These are phyloP conservation scores for Suillus variegatus DNA, from an alignment of 768 basidiomycete genomes.

Conservation along the genomic window DNA sequence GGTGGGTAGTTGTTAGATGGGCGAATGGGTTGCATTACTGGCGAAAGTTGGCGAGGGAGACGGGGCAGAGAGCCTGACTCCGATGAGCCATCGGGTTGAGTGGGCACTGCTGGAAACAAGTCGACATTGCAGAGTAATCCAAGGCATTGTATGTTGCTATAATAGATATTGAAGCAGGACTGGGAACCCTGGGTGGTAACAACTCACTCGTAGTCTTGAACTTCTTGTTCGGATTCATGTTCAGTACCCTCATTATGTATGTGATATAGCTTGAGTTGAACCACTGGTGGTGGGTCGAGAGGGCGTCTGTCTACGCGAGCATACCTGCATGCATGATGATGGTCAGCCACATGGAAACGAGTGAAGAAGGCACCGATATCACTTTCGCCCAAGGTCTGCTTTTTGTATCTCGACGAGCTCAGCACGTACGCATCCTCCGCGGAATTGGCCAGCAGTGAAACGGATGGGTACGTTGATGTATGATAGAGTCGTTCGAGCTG, in stretches of 20 bases:
- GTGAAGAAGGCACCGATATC: constrained; percentile 18
- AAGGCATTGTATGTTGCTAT: constrained; percentile 58
- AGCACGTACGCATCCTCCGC: constrained; percentile 53
- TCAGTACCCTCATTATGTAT: constrained; percentile 42
- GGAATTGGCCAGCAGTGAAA: constrained; percentile 61
- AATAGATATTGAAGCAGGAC: constrained; percentile 4
- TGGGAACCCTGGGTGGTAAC: background rate
- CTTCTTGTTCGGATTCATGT: constrained; percentile 46
- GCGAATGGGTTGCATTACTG: background rate
- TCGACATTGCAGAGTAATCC: constrained; percentile 80
- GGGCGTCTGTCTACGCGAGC: constrained; percentile 65
- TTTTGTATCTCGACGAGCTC: constrained; percentile 65
- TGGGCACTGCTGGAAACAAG: constrained; percentile 64
- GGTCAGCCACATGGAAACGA: constrained; percentile 10
- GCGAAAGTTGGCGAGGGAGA: background rate
- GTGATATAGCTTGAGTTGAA: constrained; percentile 52
- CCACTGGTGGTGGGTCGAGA: constrained; percentile 66
- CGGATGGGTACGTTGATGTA: constrained; percentile 44
- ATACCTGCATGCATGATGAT: constrained; percentile 39
- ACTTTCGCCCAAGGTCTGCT: constrained; percentile 70
- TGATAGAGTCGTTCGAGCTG: constrained; percentile 28
- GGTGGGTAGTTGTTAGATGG: background rate
- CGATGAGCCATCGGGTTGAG: constrained; percentile 13
- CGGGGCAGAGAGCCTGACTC: constrained; percentile 13
- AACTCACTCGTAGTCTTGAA: constrained; percentile 50